phyloP scores from a whole-genome alignment of 805 yeast species.

The Barnettozyma californica region DNA sequence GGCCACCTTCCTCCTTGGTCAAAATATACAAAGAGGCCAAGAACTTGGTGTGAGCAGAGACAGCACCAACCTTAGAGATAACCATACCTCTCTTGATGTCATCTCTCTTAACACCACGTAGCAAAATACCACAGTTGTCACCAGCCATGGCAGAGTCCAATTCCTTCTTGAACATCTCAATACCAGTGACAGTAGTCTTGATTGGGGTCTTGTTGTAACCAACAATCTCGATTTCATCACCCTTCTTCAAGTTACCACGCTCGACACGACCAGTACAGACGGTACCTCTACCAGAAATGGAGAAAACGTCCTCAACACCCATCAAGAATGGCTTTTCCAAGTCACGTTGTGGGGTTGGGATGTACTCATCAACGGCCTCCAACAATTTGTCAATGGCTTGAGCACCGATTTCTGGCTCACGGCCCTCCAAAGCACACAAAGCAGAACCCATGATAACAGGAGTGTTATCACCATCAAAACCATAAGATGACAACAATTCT shows the following conservation, averaged over 20 bases:
- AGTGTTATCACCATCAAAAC: slow-evolving; percentile 96
- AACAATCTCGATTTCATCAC: slow-evolving; percentile 97
- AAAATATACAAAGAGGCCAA: slow-evolving; percentile 89
- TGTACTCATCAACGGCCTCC: slow-evolving; percentile 88
- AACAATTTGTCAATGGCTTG: slow-evolving; percentile 78
- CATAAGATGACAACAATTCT: slow-evolving; percentile 84
- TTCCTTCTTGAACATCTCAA: slow-evolving; percentile 99
- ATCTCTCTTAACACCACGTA: slow-evolving; percentile 98
- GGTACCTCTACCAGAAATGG: slow-evolving; percentile 99
- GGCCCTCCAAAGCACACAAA: slow-evolving; percentile 87
- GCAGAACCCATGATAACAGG: slow-evolving; percentile 99
- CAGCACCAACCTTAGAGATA: slow-evolving; percentile 85
- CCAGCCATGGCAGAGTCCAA: slow-evolving; percentile 97
- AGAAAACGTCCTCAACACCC: slow-evolving; percentile 96
- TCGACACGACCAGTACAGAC: slow-evolving; percentile 99
- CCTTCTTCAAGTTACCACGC: slow-evolving; percentile 96
- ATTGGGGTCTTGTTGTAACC: slow-evolving; percentile 83
- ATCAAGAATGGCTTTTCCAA: slow-evolving; percentile 92
- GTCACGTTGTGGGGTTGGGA: slow-evolving; percentile 96
- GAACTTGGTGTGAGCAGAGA: slow-evolving; percentile 89
- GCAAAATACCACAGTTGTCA: slow-evolving; percentile 95
- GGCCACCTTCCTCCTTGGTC: slow-evolving; percentile 98
- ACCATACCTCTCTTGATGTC: slow-evolving; percentile 98
- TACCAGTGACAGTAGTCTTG: slow-evolving; percentile 95
- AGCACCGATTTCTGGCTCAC: slow-evolving; percentile 86